Base-by-base conservation (phyloP, 2,329 filamentous ascomycete species). In the Arthrobotrys conoides region DNA sequence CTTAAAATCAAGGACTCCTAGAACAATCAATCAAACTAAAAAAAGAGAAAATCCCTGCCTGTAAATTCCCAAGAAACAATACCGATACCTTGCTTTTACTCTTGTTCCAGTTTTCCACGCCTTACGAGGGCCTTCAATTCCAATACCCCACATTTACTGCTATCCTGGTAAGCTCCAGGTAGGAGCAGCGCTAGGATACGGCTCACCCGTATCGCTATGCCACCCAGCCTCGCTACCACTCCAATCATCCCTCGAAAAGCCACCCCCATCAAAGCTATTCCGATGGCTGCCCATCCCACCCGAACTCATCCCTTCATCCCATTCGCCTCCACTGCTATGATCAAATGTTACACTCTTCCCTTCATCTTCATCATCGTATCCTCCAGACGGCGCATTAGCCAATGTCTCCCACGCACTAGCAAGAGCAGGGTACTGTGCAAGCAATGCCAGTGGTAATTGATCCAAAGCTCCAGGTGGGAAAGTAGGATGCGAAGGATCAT, bases 401-500 rank as follows among this genome's bases (percentile, higher is more conserved):
- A 96, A 88, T 67, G 91, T 89, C 18, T 89, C 88, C 94, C 95
- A 98, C 83, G 98, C 89, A 68, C 91, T 92, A 24, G 94, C 94
- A n/a, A 99, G 86, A 3, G 93, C 94, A 12, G 96, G 96, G 84
- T 97, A 98, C 83, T 98, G 96, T 18, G 92, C 92, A 46, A 98
- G 86, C 63, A 99, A 86, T 0, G 95, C 95, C 3, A 93, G 92
- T 0, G 96, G 96, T n/a, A 98, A 87, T 44, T 80, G 88, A 87
- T 83, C 92, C 93, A 75, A 88, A 87, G 67, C 88, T 87, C 66
- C 85, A 85, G 2, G 87, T 83, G 87, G 14, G 87, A 87, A 71
- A 89, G 87, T 80, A n/a, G 49, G 49, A 33, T 76, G 77, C 33
- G 68, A 51, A n/a, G 87, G 86, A 81, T 88, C 78, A 80, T 87